These are phyloP conservation scores for Pseudocercospora cruenta DNA, from an alignment of 2,329 filamentous ascomycete species.

Conservation along the genomic window DNA sequence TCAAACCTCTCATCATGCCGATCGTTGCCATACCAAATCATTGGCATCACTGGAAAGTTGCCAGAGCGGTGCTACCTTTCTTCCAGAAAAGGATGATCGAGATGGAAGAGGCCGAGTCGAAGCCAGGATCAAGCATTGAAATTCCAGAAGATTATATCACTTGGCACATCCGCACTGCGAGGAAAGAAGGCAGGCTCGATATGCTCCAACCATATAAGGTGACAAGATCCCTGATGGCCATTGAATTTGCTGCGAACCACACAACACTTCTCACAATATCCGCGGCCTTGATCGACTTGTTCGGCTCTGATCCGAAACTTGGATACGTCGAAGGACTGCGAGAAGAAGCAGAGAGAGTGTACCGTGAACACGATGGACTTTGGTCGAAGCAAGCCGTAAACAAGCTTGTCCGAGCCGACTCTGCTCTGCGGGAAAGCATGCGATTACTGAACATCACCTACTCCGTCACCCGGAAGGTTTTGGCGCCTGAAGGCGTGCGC, in stretches of 20 bases:
- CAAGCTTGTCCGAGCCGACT: conserved; percentile 35
- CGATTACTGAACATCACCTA: conserved; percentile 33
- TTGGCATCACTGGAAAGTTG: conserved; percentile 52
- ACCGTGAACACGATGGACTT: conserved; percentile 19
- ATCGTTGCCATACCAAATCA: conserved; percentile 55
- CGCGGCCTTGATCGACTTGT: conserved; percentile 53
- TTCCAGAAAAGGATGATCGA: conserved; percentile 55
- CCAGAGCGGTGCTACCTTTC: conserved; percentile 51
- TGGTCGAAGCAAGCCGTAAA: conserved; percentile 33
- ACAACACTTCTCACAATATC: conserved; percentile 59
- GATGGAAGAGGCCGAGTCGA: conserved; percentile 49
- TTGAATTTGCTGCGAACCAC: conserved; percentile 64
- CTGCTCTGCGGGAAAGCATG: conserved; percentile 39
- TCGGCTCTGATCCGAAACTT: conserved; percentile 44
- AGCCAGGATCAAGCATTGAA: conserved; percentile 48
- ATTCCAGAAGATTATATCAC: conserved; percentile 62
- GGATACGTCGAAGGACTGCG: conserved; percentile 41
- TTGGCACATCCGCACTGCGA: conserved; percentile 60
- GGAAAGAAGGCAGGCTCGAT: conserved; percentile 45
- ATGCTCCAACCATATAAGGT: conserved; percentile 56
- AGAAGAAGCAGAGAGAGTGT: conserved; percentile 34
- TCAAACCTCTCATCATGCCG: conserved; percentile 45
- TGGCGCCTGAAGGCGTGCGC: conserved; percentile 32
- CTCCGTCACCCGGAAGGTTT: conserved; percentile 33
- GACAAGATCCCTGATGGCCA: conserved; percentile 56